Percentiles rank a stretch among this genome's conserved stretches.
Evolutionary conservation across 2,329 filamentous ascomycete genomes (phyloP).

Genomic region (Aspergillus luchuensis): DNA sequence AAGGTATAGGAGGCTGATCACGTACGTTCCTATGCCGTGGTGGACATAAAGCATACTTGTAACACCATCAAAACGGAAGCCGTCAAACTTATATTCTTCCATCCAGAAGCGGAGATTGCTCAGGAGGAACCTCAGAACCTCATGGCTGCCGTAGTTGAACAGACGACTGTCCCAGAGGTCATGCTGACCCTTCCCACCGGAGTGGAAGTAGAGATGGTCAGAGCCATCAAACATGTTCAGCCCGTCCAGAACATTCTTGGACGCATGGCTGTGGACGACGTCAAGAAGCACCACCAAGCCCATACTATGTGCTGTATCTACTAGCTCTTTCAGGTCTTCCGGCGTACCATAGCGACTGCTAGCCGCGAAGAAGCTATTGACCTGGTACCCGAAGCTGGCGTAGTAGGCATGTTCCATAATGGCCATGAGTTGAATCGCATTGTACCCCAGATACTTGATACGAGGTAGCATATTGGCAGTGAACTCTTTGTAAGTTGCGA

Average conservation of each 20-base stretch:
- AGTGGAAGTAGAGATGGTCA: conserved; percentile 95
- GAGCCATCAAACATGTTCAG: conserved; percentile 95
- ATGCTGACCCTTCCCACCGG: conserved; percentile 78
- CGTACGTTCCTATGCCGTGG: conserved; percentile 94
- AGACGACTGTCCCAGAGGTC: conserved; percentile 94
- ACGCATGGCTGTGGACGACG: conserved; percentile 96
- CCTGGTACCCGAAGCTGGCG: conserved; percentile 96
- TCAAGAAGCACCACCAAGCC: conserved; percentile 90
- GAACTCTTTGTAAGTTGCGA: conserved; percentile 97
- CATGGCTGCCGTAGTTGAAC: conserved; percentile 95
- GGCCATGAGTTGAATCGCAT: conserved; percentile 97
- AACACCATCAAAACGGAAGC: conserved; percentile 96
- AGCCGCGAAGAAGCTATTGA: conserved; percentile 98
- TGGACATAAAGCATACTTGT: conserved; percentile 97
- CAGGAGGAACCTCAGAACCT: conserved; percentile 91
- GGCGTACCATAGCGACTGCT: conserved; percentile 93
- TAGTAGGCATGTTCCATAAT: conserved; percentile 99
- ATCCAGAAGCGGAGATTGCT: conserved; percentile 99
- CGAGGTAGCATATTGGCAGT: conserved; percentile 87
- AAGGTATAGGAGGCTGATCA: conserved; percentile 19
- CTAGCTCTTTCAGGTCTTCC: conserved; percentile 93
- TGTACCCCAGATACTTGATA: conserved; percentile 89
- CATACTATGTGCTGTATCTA: conserved; percentile 90
- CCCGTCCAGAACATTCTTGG: conserved; percentile 94
- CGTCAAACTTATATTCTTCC: conserved; percentile 96